phyloP scores from a whole-genome alignment of 2,329 filamentous ascomycete species.

The Aspergillus sclerotialis region DNA sequence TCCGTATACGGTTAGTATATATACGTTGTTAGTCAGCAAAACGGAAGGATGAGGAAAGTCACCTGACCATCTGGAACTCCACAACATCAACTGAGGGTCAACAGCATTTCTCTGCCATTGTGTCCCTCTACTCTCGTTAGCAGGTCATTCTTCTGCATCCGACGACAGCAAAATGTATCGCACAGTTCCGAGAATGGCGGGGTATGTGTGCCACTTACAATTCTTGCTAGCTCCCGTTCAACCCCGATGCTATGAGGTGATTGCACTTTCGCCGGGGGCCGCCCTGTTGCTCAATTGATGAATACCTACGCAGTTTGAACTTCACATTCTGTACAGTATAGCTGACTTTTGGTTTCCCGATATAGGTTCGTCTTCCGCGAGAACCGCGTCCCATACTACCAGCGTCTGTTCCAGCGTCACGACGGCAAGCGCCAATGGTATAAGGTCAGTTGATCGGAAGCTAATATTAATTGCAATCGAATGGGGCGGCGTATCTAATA shows the following conservation, averaged over 20 bases:
- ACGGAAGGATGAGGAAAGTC: conserved; percentile 25
- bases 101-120: conserved; percentile 18
- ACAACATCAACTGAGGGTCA: conserved; percentile 20
- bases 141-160: conserved; percentile 16
- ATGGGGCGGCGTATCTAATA: conserved; percentile 9
- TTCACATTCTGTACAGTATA: not conserved
- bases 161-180: conserved; percentile 32
- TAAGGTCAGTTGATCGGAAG: conserved; percentile 49
- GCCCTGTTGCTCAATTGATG: conserved; percentile 11
- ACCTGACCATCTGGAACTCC: conserved; percentile 18
- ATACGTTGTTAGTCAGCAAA: conserved; percentile 17
- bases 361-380: conserved; percentile 53
- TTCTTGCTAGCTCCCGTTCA: conserved; percentile 3
- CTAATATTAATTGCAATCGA: not conserved
- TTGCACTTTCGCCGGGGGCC: conserved; percentile 8
- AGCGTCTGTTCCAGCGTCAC: conserved; percentile 59
- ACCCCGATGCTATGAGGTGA: conserved; percentile 10
- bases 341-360: conserved; percentile 11
- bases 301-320: conserved; percentile 7
- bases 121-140: conserved; percentile 15
- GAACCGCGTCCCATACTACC: conserved; percentile 62
- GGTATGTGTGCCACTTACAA: conserved; percentile 26
- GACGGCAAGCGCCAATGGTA: conserved; percentile 62
- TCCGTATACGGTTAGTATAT: conserved; percentile 12
- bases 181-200: conserved; percentile 36